Percentiles rank a stretch among this genome's conserved stretches.
Conservation (phyloP, 2,329 filamentous ascomycete genomes). For the Penicillium olsonii region DNA sequence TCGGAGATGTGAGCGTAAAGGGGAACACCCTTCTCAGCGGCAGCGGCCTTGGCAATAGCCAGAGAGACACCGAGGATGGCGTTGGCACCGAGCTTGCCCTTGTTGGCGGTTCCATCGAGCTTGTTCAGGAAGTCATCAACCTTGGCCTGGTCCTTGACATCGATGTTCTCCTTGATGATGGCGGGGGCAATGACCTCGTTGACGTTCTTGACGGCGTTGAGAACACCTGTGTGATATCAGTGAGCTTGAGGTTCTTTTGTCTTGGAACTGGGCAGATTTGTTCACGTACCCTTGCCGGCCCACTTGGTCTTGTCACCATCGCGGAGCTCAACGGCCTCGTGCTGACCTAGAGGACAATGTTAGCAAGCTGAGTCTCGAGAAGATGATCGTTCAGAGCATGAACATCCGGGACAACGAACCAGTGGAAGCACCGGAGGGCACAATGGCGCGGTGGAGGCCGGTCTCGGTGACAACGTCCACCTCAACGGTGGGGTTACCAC, state of each 20-base stretch:
- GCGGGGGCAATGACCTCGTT: slow-evolving; percentile 78
- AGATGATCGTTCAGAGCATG: not conserved
- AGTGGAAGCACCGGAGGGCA: slow-evolving; percentile 94
- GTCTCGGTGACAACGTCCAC: slow-evolving; percentile 96
- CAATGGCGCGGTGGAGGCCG: slow-evolving; percentile 94
- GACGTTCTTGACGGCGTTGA: slow-evolving; percentile 83
- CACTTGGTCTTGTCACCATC: slow-evolving; percentile 86
- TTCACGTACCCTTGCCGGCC: slow-evolving; percentile 71
- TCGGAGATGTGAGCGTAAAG: slow-evolving; percentile 87
- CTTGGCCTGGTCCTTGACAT: slow-evolving; percentile 83
- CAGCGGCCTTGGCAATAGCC: slow-evolving; percentile 84
- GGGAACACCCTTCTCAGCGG: slow-evolving; percentile 83
- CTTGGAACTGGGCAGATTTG: not conserved
- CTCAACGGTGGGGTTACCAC: slow-evolving; percentile 97
- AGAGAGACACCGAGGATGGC: slow-evolving; percentile 83
- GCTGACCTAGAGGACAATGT: slow-evolving; percentile 63
- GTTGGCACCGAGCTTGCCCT: slow-evolving; percentile 85
- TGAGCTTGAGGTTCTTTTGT: not conserved
- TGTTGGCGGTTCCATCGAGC: slow-evolving; percentile 82
- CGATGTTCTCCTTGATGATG: slow-evolving; percentile 77
- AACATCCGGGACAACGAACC: slow-evolving; percentile 57
- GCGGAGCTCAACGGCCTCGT: slow-evolving; percentile 88
- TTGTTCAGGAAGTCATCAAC: slow-evolving; percentile 82
- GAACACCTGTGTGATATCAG: slow-evolving; percentile 54
- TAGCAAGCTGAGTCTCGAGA: slow-evolving; percentile 15